A percentile compares a stretch with the other conserved stretches of the same genome.
These are phyloP conservation scores for Apiotrichum gracile DNA, from an alignment of 1,284 basidiomycete species.

Conservation along the genomic window DNA sequence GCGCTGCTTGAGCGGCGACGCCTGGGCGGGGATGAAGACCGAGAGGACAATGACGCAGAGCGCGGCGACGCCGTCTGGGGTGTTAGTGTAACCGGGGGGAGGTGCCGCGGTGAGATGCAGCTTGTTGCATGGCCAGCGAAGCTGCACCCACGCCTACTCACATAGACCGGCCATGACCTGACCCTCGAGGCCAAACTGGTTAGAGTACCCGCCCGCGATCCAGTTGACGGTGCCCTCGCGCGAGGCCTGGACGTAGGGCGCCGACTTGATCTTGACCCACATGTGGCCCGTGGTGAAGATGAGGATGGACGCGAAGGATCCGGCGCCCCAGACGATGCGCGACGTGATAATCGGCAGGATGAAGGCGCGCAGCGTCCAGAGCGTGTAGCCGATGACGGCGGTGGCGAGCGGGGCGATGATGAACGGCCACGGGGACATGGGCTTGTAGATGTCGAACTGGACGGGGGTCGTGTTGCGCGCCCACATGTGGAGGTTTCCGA, in stretches of 20 bases:
- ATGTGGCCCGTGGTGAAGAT: constrained; percentile 89
- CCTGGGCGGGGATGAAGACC: constrained; percentile 71
- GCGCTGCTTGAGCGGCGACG: constrained; percentile 69
- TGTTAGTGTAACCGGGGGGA: neutral
- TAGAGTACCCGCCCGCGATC: constrained; percentile 83
- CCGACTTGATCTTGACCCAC: constrained; percentile 88
- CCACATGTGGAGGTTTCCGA: constrained; percentile 67
- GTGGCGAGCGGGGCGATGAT: constrained; percentile 60
- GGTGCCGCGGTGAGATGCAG: neutral
- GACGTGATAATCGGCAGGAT: constrained; percentile 64
- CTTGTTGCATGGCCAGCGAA: too few relatives aligned
- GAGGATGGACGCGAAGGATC: constrained; percentile 61
- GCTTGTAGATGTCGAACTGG: constrained; percentile 40
- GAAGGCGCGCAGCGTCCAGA: constrained; percentile 48
- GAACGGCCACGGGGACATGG: constrained; percentile 48
- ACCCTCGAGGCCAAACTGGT: constrained; percentile 87
- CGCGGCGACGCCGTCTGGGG: constrained; percentile 72
- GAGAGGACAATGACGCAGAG: constrained; percentile 78
- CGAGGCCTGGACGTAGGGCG: constrained; percentile 60
- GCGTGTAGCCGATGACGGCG: constrained; percentile 8
- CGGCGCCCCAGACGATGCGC: constrained; percentile 58
- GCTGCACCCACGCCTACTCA: too few relatives aligned
- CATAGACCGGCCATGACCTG: constrained; percentile 81
- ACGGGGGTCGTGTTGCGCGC: constrained; percentile 60
- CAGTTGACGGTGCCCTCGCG: constrained; percentile 57